phyloP scores from a whole-genome alignment of 371 early-diverging fungal genomes.

The Syncephalastrum sp. region DNA sequence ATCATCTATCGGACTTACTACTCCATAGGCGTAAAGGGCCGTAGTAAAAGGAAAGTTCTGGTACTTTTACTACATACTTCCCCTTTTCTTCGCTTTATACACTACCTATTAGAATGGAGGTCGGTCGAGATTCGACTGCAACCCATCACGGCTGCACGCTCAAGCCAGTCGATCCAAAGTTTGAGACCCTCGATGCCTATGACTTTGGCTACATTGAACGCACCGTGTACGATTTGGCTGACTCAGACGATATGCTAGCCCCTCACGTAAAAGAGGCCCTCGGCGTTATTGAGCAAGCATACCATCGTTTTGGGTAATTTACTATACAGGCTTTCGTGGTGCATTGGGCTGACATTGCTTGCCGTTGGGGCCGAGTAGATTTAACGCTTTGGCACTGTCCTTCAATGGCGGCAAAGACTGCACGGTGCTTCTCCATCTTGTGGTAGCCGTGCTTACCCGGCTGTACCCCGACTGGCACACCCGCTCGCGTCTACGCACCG shows the following conservation, averaged over 20 bases:
- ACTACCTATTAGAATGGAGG: too few species aligned
- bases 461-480: constrained; percentile 17
- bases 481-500: constrained; percentile 28
- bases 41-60: too few species aligned
- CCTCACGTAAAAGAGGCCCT: constrained; percentile 51
- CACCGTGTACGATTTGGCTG: constrained; percentile 44
- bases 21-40: too few species aligned
- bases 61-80: too few species aligned
- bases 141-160: constrained; percentile 33
- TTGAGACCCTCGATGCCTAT: constrained; percentile 29
- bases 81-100: too few species aligned
- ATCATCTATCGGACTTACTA: too few species aligned
- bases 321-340: not conserved
- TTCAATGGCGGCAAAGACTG: constrained; percentile 99
- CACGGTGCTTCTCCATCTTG: constrained; percentile 87
- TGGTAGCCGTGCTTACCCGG: constrained; percentile 52
- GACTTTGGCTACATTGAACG: constrained; percentile 42
- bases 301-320: constrained; percentile 64
- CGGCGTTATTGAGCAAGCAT: constrained; percentile 64
- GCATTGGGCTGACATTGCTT: not conserved
- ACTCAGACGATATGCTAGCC: constrained; percentile 33
- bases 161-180: constrained; percentile 26
- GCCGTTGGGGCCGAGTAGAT: constrained; percentile 20
- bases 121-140: too few species aligned
- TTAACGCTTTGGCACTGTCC: constrained; percentile 66